These are phyloP conservation scores for Saturnispora zaruensis DNA, from an alignment of 805 yeast genomes.

Conservation along the genomic window DNA sequence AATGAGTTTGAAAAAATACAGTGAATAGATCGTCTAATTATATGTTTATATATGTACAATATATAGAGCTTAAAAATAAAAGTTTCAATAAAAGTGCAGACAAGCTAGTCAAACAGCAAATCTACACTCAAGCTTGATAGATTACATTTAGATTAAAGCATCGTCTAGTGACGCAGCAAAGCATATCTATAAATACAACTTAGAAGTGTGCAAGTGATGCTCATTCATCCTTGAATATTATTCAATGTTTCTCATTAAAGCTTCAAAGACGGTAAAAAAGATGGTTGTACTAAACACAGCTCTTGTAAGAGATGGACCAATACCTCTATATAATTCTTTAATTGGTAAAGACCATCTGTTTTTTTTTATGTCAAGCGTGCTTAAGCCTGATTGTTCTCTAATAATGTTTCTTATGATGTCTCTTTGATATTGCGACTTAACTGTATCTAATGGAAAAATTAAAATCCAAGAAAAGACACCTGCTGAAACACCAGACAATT, in stretches of 20 bases:
- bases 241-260: slow-evolving; percentile 48
- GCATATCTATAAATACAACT: background rate
- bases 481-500: slow-evolving; percentile 70
- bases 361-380: slow-evolving; percentile 30
- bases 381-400: slow-evolving; percentile 38
- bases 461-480: slow-evolving; percentile 70
- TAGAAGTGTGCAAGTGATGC: background rate
- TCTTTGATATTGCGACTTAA: slow-evolving; percentile 66
- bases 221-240: slow-evolving; percentile 12
- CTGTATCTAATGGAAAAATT: slow-evolving; percentile 75
- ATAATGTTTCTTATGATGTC: slow-evolving; percentile 65
- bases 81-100: background rate
- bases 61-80: background rate
- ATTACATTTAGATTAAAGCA: background rate
- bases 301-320: slow-evolving; percentile 65
- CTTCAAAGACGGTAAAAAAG: slow-evolving; percentile 67
- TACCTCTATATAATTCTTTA: slow-evolving; percentile 60
- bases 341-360: slow-evolving; percentile 33
- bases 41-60: background rate
- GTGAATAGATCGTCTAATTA: background rate
- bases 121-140: background rate
- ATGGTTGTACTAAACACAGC: slow-evolving; percentile 67
- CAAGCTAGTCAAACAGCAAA: background rate
- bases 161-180: background rate
- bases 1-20: slow-evolving; percentile 7